Conservation (phyloP, 108 stramenopile species). For the Cyclotella atomus region DNA sequence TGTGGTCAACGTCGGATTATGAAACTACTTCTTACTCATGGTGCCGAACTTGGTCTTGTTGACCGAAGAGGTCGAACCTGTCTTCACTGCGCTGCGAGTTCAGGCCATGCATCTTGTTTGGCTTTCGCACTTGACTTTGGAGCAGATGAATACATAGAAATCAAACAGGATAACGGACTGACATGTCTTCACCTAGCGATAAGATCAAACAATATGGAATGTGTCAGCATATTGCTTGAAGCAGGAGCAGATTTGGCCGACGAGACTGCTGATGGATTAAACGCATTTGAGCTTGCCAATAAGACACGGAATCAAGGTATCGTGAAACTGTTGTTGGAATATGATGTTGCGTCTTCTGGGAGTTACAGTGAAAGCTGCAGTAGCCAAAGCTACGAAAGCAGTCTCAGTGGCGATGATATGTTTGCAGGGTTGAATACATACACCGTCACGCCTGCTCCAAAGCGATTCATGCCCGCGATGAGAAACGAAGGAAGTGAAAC, state of each 20-base stretch:
- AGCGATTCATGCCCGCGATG: background rate
- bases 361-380: background rate
- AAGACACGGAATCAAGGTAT: slow-evolving; percentile 24
- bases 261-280: slow-evolving; percentile 23
- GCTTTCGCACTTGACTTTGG: slow-evolving; percentile 58
- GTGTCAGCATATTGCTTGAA: slow-evolving; percentile 40
- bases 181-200: slow-evolving; percentile 49
- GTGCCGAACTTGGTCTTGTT: slow-evolving; percentile 57
- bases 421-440: slow-evolving; percentile 32
- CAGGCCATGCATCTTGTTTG: slow-evolving; percentile 52
- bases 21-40: slow-evolving; percentile 55
- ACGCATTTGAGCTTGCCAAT: slow-evolving; percentile 22
- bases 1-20: slow-evolving; percentile 51
- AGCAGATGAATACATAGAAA: slow-evolving; percentile 56
- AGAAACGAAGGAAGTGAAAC: background rate
- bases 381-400: background rate
- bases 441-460: slow-evolving; percentile 9
- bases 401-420: slow-evolving; percentile 17
- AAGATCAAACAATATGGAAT: slow-evolving; percentile 33
- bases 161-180: slow-evolving; percentile 39
- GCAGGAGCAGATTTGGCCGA: slow-evolving; percentile 48
- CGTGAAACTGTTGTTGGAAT: slow-evolving; percentile 27
- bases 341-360: slow-evolving; percentile 2
- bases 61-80: slow-evolving; percentile 52
- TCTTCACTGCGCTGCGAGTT: slow-evolving; percentile 50